These are phyloP conservation scores for Stachybotrys elegans DNA, from an alignment of 2,329 filamentous ascomycete genomes.

Conservation along the genomic window DNA sequence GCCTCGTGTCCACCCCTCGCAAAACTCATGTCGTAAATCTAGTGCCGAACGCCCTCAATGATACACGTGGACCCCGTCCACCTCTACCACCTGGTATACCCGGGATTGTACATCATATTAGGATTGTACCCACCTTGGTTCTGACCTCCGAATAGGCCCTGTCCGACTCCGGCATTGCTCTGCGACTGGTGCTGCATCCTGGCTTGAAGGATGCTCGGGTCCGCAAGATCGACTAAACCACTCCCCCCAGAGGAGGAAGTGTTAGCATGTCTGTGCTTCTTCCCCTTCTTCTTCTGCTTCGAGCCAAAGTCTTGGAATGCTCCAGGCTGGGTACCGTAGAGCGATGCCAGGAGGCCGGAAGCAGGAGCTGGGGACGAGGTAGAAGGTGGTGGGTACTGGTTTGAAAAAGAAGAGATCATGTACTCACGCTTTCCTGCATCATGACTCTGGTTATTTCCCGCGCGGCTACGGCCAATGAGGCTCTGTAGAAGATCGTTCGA, in stretches of 20 bases:
- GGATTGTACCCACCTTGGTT: constrained; percentile 93
- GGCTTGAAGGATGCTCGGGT: constrained; percentile 99
- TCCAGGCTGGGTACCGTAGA: constrained; percentile 82
- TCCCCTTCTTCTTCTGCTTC: constrained; percentile 99
- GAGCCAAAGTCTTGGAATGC: constrained; percentile 86
- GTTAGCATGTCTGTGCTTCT: constrained; percentile 99
- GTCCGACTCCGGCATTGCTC: constrained; percentile 77
- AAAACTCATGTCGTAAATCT: too few relatives aligned
- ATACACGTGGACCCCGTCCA: constrained; percentile 10
- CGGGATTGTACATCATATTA: constrained; percentile 75
- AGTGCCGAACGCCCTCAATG: too few relatives aligned
- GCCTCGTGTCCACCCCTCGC: constrained; percentile 23
- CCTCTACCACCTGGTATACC: constrained; percentile 62
- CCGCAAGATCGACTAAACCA: constrained; percentile 99
- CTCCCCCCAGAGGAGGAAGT: constrained; percentile 99
- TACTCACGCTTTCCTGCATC: constrained; percentile 98
- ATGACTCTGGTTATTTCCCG: constrained; percentile 65
- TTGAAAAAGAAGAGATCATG: constrained; percentile 87
- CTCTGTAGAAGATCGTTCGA: constrained; percentile 67
- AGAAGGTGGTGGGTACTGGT: constrained; percentile 77
- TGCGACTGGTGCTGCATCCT: constrained; percentile 87
- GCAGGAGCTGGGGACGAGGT: constrained; percentile 81
- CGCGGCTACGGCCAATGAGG: constrained; percentile 67
- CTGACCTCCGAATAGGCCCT: constrained; percentile 85
- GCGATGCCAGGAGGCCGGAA: constrained; percentile 84